phyloP scores from a whole-genome alignment of 1,139 yeast species.

The Spencermartinsiella ligniputridi region DNA sequence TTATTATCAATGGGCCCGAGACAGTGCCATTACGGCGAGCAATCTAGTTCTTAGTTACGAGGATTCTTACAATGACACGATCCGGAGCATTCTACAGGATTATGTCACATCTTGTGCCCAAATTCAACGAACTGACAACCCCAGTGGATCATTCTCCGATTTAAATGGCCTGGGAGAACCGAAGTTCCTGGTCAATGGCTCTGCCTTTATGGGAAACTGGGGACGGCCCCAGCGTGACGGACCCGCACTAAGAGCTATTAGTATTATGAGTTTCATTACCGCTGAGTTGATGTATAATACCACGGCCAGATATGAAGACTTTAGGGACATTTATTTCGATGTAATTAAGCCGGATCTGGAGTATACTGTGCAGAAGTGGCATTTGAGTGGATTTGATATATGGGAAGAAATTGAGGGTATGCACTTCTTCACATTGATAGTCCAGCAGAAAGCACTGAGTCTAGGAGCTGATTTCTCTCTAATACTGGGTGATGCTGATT shows the following conservation, averaged over 20 bases:
- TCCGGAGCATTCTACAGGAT: constrained; percentile 43
- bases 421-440: constrained; percentile 75
- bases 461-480: constrained; percentile 51
- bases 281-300: constrained; percentile 37
- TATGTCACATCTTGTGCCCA: constrained; percentile 56
- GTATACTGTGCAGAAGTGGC: constrained; percentile 65
- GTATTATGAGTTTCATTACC: constrained; percentile 56
- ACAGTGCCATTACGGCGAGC: constrained; percentile 76
- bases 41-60: constrained; percentile 46
- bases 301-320: constrained; percentile 21
- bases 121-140: constrained; percentile 64
- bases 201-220: constrained; percentile 64
- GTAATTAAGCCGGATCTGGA: constrained; percentile 67
- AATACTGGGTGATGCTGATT: constrained; percentile 36
- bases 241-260: constrained; percentile 73
- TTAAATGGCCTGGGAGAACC: constrained; percentile 79
- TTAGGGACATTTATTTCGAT: constrained; percentile 28
- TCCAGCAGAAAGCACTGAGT: constrained; percentile 65
- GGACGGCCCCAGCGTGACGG: constrained; percentile 98
- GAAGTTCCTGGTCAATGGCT: constrained; percentile 64
- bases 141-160: constrained; percentile 58
- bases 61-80: constrained; percentile 37
- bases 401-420: constrained; percentile 85
- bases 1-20: constrained; percentile 87
- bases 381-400: constrained; percentile 64